phyloP scores from a whole-genome alignment of 2,329 filamentous ascomycete species.

The Amesomyces nigricolor region DNA sequence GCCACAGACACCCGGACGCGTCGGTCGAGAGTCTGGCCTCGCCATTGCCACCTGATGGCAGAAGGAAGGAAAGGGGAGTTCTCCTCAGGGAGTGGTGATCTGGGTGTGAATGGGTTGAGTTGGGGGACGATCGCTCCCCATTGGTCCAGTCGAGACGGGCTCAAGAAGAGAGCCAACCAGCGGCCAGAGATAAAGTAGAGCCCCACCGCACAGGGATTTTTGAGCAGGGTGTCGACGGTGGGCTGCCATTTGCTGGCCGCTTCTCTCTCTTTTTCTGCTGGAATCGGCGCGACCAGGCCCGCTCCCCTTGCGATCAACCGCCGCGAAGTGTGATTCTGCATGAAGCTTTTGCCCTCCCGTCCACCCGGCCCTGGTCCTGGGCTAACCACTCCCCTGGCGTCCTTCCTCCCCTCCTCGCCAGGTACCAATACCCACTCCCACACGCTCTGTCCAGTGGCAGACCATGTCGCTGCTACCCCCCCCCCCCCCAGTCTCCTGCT shows the following conservation, averaged over 20 bases:
- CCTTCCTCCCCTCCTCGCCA: background rate
- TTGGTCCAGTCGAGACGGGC: slow-evolving; percentile 13
- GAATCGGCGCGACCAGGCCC: slow-evolving; percentile 15
- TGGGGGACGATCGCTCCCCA: background rate
- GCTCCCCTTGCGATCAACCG: slow-evolving; percentile 12
- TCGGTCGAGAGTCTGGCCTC: background rate
- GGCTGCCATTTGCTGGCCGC: slow-evolving; percentile 1
- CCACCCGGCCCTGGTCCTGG: background rate
- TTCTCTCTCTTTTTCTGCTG: background rate
- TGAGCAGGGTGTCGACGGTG: slow-evolving; percentile 7
- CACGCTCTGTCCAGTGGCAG: background rate
- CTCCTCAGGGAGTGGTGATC: background rate
- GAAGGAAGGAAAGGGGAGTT: background rate
- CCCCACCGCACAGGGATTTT: slow-evolving; percentile 6
- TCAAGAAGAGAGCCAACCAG: slow-evolving; percentile 16
- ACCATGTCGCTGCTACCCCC: slow-evolving; percentile 4
- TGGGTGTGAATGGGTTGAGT: background rate
- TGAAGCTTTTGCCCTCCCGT: slow-evolving; percentile 14
- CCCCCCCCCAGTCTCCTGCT: background rate
- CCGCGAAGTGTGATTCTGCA: slow-evolving; percentile 3
- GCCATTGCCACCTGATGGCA: slow-evolving; percentile 6
- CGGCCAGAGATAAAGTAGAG: slow-evolving; percentile 4
- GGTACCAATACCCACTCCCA: slow-evolving; percentile 1
- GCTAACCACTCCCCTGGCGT: no score
- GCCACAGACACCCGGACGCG: background rate